These are phyloP conservation scores for Zizania palustris DNA, from an alignment of 202 grass and related monocot genomes.

Conservation along the genomic window DNA sequence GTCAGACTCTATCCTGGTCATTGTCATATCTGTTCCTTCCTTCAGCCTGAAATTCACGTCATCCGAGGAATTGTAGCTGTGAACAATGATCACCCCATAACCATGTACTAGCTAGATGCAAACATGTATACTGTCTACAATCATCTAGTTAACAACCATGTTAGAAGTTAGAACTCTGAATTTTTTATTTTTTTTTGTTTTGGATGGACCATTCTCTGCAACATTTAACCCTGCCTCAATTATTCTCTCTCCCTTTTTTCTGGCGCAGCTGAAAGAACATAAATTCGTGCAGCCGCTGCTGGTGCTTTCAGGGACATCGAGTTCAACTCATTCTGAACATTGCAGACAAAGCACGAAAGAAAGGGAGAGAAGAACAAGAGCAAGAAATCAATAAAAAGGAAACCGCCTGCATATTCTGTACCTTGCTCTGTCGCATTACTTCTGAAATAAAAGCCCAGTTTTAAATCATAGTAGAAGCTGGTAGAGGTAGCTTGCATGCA, in stretches of 20 bases:
- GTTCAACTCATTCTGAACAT: neutral
- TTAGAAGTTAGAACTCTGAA: neutral
- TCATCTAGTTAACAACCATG: neutral
- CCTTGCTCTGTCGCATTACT: neutral
- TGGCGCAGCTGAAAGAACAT: neutral
- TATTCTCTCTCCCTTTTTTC: too few relatives aligned
- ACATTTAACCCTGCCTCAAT: neutral
- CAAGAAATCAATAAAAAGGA: neutral
- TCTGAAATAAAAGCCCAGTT: neutral
- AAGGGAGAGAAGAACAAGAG: neutral
- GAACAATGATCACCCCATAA: neutral
- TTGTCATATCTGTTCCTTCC: neutral
- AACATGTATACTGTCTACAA: neutral
- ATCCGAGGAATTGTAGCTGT: neutral
- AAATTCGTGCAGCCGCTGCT: neutral
- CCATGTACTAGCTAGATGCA: neutral
- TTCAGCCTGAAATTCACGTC: neutral
- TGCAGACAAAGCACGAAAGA: neutral
- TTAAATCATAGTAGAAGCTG: neutral
- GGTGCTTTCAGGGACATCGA: constrained; percentile 23
- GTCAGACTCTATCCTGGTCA: neutral
- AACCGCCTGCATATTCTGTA: neutral
- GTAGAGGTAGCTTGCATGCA: neutral
- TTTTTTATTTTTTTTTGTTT: neutral
- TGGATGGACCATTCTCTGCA: neutral